Conservation (phyloP, 225 moss, liverwort and hornwort species). For the Asterella californica region DNA sequence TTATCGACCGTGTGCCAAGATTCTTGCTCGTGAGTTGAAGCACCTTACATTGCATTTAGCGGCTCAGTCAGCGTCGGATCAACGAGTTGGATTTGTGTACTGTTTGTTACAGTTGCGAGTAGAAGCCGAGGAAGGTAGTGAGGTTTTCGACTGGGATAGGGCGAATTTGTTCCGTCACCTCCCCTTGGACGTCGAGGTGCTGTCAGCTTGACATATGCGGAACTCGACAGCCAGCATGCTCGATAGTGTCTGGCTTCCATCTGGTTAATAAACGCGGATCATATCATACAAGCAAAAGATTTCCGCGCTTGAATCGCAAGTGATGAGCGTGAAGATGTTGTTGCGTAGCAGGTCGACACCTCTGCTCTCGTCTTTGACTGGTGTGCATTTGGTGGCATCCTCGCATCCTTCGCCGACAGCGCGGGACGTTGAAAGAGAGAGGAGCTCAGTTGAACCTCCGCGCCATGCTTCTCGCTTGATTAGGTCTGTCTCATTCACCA, state of each 20-base stretch:
- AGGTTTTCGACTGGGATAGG: not conserved
- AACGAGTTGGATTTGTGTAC: not conserved
- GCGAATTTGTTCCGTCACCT: not conserved
- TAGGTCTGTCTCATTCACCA: constrained; percentile 9
- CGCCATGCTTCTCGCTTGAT: not conserved
- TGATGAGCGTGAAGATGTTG: constrained; percentile 17
- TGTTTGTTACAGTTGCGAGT: not conserved
- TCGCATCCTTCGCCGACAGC: not conserved
- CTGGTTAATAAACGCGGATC: not conserved
- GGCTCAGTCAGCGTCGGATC: not conserved
- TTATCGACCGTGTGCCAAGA: no score
- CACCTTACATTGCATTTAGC: no score
- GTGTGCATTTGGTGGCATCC: not conserved
- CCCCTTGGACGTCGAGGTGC: not conserved
- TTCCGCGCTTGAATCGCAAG: not conserved
- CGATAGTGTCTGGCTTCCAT: not conserved
- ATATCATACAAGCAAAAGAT: not conserved
- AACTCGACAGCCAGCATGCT: not conserved
- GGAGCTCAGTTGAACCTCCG: not conserved
- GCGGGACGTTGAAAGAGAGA: constrained; percentile 4
- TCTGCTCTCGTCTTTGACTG: not conserved
- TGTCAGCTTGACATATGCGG: not conserved
- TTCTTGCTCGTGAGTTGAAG: no score
- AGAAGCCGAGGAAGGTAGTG: not conserved
- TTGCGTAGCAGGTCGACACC: constrained; percentile 24